Evolutionary conservation across 352 stramenopile genomes (phyloP), one percentile per base, ranked within the genome.

Genomic region (Phytophthora fragariae): DNA sequence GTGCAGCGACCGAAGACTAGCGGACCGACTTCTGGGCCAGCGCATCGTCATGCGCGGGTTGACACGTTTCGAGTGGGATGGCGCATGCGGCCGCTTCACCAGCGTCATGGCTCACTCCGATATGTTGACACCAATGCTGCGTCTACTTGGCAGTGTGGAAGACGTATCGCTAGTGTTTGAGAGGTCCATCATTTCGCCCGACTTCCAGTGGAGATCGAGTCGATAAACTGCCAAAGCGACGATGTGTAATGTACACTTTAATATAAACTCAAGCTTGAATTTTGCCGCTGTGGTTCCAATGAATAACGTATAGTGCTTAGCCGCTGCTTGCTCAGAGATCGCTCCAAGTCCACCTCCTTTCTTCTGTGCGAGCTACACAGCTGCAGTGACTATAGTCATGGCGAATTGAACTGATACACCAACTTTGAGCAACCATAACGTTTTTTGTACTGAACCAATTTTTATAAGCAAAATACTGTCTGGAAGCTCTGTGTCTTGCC

Each of bases 41-140:
- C 52, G 61, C 8, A 62, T 79, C 12, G 57, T 67, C 27, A 75
- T 75, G 64, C 54, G 47, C 12, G 56, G 69, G 15, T 64, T 62
- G 35, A 60, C 61, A 15, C 62, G 50, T 7, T 77, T 77, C 15
- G 64, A 66, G 44, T 77, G 64, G 64, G 52, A 73, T 53, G 56
- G 37, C 24, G 10, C 3, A 17, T 15, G 14, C 6, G 1, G 47
- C 6, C 50, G 58, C 2, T 52, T 76, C n/a, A 63, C 39, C 1
- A 65, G 54, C 4, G 53, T 74, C 8, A 47, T 65, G 24, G n/a
- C 54, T 21, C 47, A 71, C 21, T 65, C 66, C 1, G 73, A 80
- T 21, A 33, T 80, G 12, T 12, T 80, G 12, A 60, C 63, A 11
- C 62, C 73, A 3, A 46, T 80, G 39, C 41, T 68, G 15, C 4